A percentile compares a stretch with the other conserved stretches of the same genome.
Evolutionary conservation across 495 filamentous ascomycete genomes (phyloP).

Genomic region (Aspergillus ostianus): DNA sequence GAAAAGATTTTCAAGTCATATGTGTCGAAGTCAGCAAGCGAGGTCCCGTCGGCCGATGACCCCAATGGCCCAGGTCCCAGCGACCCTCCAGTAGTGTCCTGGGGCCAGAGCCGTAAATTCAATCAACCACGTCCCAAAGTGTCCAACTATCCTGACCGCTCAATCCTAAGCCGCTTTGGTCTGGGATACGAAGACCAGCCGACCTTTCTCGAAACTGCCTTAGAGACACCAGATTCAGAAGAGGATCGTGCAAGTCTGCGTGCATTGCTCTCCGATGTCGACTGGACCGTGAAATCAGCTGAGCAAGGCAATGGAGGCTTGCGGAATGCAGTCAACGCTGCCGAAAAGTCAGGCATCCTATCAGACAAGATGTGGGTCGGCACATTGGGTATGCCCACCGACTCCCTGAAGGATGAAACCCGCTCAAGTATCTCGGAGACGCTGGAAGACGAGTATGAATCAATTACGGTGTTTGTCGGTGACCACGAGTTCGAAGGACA

Average conservation of each 20-base stretch:
- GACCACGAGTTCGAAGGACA: conserved; percentile 86
- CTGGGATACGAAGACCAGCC: conserved; percentile 17
- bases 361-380: conserved; percentile 77
- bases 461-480: conserved; percentile 72
- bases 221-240: conserved; percentile 8
- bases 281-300: conserved; percentile 75
- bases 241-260: conserved; percentile 42
- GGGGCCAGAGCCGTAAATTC: conserved; percentile 59
- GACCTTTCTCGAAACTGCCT: conserved; percentile 2
- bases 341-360: conserved; percentile 55
- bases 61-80: conserved; percentile 46
- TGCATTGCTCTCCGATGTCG: conserved; percentile 55
- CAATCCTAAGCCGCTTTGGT: conserved; percentile 59
- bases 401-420: conserved; percentile 65
- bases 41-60: conserved; percentile 27
- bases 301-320: conserved; percentile 87
- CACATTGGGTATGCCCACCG: conserved; percentile 84
- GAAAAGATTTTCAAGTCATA: conserved; percentile 57
- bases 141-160: conserved; percentile 61
- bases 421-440: conserved; percentile 74
- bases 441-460: conserved; percentile 72
- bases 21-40: conserved; percentile 33
- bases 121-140: conserved; percentile 74
- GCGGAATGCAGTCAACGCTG: conserved; percentile 75
- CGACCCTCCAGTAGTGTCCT: conserved; percentile 62